These are phyloP conservation scores for Malus domestica DNA, from an alignment of 306 rosid genomes.

Conservation along the genomic window ASM211411v1 NC_041790.1:11676501-11677000, in stretches of 20 bases:
- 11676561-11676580: neutral
- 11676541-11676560: neutral
- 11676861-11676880: neutral
- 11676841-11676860: neutral
- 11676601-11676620: constrained; percentile 42
- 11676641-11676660: neutral
- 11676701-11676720: neutral
- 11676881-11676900: neutral
- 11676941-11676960: no score
- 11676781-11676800: neutral
- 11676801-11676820: neutral
- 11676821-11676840: neutral
- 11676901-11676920: neutral
- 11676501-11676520: no score
- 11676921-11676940: no score
- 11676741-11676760: neutral
- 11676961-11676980: no score
- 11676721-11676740: constrained; percentile 8
- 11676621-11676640: constrained; percentile 28
- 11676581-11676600: constrained; percentile 26
- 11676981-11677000: no score
- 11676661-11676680: neutral
- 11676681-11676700: neutral
- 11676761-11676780: neutral
- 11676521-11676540: neutral